Percentiles rank a stretch among this genome's conserved stretches.
Conservation (phyloP, 257 asterid species). For the Gentiana dahurica region DNA sequence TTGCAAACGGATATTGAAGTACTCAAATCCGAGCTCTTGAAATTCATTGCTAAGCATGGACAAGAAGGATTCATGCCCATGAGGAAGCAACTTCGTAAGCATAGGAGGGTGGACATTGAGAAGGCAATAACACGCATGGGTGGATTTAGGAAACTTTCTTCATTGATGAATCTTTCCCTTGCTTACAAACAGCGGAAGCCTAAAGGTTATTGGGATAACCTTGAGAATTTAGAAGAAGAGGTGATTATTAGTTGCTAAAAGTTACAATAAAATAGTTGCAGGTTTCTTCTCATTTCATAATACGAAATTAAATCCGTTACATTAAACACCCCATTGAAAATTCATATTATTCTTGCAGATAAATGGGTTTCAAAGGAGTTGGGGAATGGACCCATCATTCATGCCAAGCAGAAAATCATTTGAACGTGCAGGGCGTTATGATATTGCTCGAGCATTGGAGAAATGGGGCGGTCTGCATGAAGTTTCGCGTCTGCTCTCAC, state of each 20-base stretch:
- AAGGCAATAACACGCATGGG: constrained; percentile 92
- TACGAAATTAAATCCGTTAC: too few species aligned
- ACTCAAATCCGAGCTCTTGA: constrained; percentile 73
- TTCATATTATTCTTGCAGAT: constrained; percentile 31
- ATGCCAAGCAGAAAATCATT: constrained; percentile 97
- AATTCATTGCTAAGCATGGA: constrained; percentile 73
- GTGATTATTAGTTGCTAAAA: constrained; percentile 23
- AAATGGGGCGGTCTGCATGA: constrained; percentile 98
- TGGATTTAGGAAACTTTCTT: constrained; percentile 74
- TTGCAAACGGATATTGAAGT: constrained; percentile 79
- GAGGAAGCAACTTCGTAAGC: constrained; percentile 82
- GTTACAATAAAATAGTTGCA: neutral
- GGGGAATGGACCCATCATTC: constrained; percentile 93
- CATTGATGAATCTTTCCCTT: constrained; percentile 71
- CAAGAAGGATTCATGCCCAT: constrained; percentile 97
- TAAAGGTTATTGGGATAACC: constrained; percentile 92
- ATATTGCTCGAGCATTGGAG: constrained; percentile 89
- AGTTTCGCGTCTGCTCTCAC: constrained; percentile 78
- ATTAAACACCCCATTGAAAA: neutral
- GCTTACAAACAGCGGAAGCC: constrained; percentile 95
- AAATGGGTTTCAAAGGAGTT: constrained; percentile 70
- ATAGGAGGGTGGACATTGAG: constrained; percentile 81
- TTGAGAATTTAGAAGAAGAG: constrained; percentile 85
- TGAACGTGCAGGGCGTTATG: constrained; percentile 92
- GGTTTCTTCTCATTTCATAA: neutral